Conservation (phyloP, 352 stramenopile genomes). For the Halophytophthora batemanensis region DNA sequence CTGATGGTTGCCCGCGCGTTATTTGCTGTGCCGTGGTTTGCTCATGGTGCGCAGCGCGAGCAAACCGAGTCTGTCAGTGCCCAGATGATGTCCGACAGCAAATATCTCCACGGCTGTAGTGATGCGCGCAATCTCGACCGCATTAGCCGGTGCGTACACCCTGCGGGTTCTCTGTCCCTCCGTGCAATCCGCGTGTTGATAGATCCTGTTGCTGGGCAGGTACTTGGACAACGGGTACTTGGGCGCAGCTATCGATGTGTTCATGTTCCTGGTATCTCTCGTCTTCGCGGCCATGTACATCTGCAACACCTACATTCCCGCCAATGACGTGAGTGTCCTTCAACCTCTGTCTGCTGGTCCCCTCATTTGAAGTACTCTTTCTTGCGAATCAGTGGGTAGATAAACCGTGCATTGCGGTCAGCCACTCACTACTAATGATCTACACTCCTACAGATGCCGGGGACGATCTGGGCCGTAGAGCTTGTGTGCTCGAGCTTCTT, state of each 20-base stretch:
- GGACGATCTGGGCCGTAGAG: constrained; percentile 67
- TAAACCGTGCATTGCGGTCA: not conserved
- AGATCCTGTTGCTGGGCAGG: constrained; percentile 18
- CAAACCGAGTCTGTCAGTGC: constrained; percentile 12
- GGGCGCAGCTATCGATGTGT: constrained; percentile 55
- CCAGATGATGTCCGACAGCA: constrained; percentile 16
- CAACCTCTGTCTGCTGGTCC: not conserved
- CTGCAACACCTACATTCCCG: constrained; percentile 71
- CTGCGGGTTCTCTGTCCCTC: not conserved
- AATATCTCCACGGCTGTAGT: constrained; percentile 13
- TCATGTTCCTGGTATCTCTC: constrained; percentile 54
- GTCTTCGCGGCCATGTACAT: constrained; percentile 72
- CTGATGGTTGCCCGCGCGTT: not conserved
- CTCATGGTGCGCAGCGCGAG: too few species aligned
- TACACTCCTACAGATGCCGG: constrained; percentile 40
- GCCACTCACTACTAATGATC: constrained; percentile 4
- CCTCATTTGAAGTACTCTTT: not conserved
- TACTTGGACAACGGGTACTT: constrained; percentile 81
- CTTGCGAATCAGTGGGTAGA: not conserved
- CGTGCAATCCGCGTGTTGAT: constrained; percentile 1
- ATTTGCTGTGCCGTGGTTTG: not conserved
- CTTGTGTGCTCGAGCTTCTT: constrained; percentile 66
- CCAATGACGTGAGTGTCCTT: constrained; percentile 36
- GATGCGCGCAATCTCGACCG: constrained; percentile 32
- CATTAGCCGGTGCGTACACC: constrained; percentile 29